Base-by-base conservation (phyloP, 805 yeast genomes). In the Monosporozyma unispora region DNA sequence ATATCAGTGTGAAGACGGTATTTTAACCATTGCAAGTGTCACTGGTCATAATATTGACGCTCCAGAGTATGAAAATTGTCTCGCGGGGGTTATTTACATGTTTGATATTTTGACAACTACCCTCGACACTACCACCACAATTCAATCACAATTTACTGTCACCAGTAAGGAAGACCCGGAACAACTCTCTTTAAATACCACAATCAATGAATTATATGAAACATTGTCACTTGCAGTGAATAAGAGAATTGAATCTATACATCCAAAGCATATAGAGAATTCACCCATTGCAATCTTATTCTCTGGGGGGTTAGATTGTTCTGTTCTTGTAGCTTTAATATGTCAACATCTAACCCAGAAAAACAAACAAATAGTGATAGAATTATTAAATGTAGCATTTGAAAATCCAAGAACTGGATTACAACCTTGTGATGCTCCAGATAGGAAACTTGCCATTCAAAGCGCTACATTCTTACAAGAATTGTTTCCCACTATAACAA, bases 301-400 rank as follows among this genome's bases (percentile, higher is more conserved):
- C 61, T 87, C 96, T 42, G 99, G 99, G 1, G 99, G 99, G 0
- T 70, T 93, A 3, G 99, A 93, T 61, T 93, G 99, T 64, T 83
- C 97, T 0, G 67, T 91, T 0, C 59, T 93, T 22, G 89, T 95
- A 0, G 78, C 81, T 0, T 45, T 83, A 3, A 53, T 67, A 10
- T 66, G 68, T 51, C 54, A 57, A 45, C 65, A 35, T 58, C 68
- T 55, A n/a, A 39, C 21, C 1, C 11, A 42, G 3, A 22, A n/a
- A 27, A 33, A n/a, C 49, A 19, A 64, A 60, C 3, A 25, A 0
- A 25, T 25, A 8, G 8, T 25, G 8, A 25, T 25, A 25, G 96
- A 91, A 61, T 70, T 93, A n/a, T 60, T 93, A 12, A 91, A 90
- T 51, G 99, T 93, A 4, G 95, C 96, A 0, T 93, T 93, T 65